Evolutionary conservation across 495 filamentous ascomycete genomes (phyloP).

Genomic region (Physcia stellaris): DNA sequence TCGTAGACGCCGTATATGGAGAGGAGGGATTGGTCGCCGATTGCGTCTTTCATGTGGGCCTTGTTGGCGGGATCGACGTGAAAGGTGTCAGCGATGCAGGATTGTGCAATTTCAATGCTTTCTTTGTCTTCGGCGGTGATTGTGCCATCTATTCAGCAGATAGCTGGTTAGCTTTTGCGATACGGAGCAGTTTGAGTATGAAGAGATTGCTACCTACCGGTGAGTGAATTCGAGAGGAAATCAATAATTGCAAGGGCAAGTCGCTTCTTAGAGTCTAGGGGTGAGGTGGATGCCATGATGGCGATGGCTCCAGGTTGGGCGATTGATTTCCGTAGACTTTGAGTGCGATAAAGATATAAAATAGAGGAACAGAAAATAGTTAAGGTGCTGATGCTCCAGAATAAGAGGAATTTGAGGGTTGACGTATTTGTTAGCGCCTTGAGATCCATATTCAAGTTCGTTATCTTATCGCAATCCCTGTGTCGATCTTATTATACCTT

Average conservation of each 20-base stretch:
- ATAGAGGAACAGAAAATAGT: too few relatives aligned
- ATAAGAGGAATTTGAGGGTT: too few relatives aligned
- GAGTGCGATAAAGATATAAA: too few relatives aligned
- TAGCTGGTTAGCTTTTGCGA: too few relatives aligned
- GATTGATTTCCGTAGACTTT: not conserved
- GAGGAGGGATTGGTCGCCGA: constrained; percentile 72
- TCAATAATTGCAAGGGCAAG: constrained; percentile 94
- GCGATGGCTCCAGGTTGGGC: not conserved
- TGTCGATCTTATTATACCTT: too few relatives aligned
- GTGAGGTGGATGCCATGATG: too few relatives aligned
- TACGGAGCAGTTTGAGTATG: too few relatives aligned
- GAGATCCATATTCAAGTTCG: too few relatives aligned
- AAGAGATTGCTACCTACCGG: too few relatives aligned
- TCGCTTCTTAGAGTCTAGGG: constrained; percentile 89
- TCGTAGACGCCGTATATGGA: constrained; percentile 93
- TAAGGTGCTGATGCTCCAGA: too few relatives aligned
- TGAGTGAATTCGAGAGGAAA: constrained; percentile 74
- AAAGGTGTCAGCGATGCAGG: constrained; percentile 90
- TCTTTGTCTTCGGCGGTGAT: constrained; percentile 76
- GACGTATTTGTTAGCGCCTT: too few relatives aligned
- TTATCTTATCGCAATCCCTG: too few relatives aligned
- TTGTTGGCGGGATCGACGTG: constrained; percentile 74
- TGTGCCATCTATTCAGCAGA: constrained; percentile 83
- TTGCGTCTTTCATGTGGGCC: constrained; percentile 57
- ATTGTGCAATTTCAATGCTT: constrained; percentile 78